These are phyloP conservation scores for Pharus latifolius DNA, from an alignment of 176 grass and related monocot species.

Conservation along the genomic window DNA sequence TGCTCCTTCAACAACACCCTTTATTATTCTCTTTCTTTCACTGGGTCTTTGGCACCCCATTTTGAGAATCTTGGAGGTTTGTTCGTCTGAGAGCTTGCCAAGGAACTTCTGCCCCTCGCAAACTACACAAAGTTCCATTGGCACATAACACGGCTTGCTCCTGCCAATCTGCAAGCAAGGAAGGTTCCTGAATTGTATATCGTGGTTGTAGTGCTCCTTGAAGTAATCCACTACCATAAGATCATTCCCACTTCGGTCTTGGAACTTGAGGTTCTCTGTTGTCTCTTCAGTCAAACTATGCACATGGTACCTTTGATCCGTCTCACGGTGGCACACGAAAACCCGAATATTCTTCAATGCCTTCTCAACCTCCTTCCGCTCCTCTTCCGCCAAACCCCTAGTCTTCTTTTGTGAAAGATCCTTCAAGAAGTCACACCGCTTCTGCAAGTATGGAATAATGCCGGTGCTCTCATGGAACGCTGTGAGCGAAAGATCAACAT, in stretches of 20 bases:
- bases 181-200: conserved; percentile 88
- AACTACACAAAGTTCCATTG: conserved; percentile 87
- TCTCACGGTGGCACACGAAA: conserved; percentile 84
- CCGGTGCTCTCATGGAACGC: conserved; percentile 80
- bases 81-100: conserved; percentile 86
- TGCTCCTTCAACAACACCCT: conserved; percentile 47
- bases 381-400: conserved; percentile 55
- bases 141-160: conserved; percentile 89
- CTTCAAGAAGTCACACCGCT: conserved; percentile 70
- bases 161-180: conserved; percentile 92
- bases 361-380: conserved; percentile 63
- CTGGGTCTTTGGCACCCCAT: conserved; percentile 82
- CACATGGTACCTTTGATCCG: conserved; percentile 75
- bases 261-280: conserved; percentile 88
- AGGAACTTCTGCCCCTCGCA: conserved; percentile 95
- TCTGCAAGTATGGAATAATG: conserved; percentile 84
- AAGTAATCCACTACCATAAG: conserved; percentile 82
- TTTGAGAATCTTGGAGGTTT: conserved; percentile 69
- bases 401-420: conserved; percentile 54
- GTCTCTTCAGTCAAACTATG: conserved; percentile 62
- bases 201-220: conserved; percentile 86
- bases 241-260: conserved; percentile 70
- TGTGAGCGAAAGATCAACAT: conserved; percentile 80
- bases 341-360: conserved; percentile 78
- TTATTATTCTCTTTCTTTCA: conserved; percentile 82